Base-by-base conservation (phyloP, 495 filamentous ascomycete species). In the Cercophora scortea region DNA sequence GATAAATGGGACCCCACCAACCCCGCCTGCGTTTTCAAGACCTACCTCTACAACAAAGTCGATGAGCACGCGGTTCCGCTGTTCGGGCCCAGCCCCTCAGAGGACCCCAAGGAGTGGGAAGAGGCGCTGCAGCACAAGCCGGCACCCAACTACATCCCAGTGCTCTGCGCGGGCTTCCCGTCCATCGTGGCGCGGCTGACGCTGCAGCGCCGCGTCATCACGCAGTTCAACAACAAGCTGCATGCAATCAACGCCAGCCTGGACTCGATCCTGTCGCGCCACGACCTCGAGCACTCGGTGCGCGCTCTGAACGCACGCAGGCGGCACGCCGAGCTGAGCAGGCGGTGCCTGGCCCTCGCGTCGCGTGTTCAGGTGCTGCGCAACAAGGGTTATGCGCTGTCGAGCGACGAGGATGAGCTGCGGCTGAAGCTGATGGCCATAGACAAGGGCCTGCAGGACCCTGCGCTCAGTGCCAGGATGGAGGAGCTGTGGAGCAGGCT, bases 401-500 rank as follows among this genome's bases (percentile, higher is more conserved):
- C 90, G 61, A 83, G 85, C 42, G 86, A 90, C 39, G 93, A 99
- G 71, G 93, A 99, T 65, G 84, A 87, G 57, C 69, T 99, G 50
- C 89, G 87, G 76, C 87, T 87, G 68, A 90, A 93, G 68, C 75
- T 99, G 34, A 61, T 82, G 43, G 70, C 74, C 45, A 76, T 99
- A 56, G 89, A 95, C 62, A 81, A 79, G 57, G 70, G 69, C 15
- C 80, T 92, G 13, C 85, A 86, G 50, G 94, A 99, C 70, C 92
- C 94, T 2, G 84, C 83, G 15, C 74, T 96, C 43, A 84, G 77
- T 47, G 91, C 90, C 5, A 74, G 90, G 50, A 83, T 83, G 48
- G 93, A 99, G 68, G 93, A 99, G 73, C 87, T 99, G 46, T 99
- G 93, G 93, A 94, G 93, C 36, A 76, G 94, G 34, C 86, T 99